Conservation (phyloP, 2,329 filamentous ascomycete genomes). For the Aspergillus sp. region DNA sequence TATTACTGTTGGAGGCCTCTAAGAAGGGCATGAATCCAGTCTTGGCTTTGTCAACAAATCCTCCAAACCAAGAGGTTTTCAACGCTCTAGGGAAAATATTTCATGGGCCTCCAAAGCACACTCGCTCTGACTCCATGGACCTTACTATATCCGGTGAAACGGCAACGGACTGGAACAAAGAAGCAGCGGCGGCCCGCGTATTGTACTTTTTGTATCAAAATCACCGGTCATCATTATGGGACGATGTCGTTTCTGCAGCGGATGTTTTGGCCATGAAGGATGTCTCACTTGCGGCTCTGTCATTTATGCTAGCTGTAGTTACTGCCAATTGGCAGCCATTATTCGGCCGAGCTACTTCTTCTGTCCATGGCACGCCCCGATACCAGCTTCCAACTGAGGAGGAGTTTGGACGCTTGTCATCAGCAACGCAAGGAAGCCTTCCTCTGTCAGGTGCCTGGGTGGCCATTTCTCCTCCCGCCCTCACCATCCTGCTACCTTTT, state of each 20-base stretch:
- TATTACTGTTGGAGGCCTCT: slow-evolving; percentile 49
- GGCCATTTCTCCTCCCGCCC: slow-evolving; percentile 52
- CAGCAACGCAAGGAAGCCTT: slow-evolving; percentile 35
- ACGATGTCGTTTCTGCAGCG: slow-evolving; percentile 53
- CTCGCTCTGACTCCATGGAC: slow-evolving; percentile 28
- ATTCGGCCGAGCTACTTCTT: slow-evolving; percentile 28
- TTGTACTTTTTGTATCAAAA: slow-evolving; percentile 57
- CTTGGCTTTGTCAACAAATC: slow-evolving; percentile 51
- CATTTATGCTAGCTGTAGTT: slow-evolving; percentile 53
- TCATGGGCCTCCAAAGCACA: slow-evolving; percentile 48
- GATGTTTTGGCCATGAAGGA: slow-evolving; percentile 59
- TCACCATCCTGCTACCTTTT: slow-evolving; percentile 55
- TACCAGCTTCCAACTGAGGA: slow-evolving; percentile 44
- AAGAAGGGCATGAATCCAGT: slow-evolving; percentile 45
- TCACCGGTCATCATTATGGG: slow-evolving; percentile 53
- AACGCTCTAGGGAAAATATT: slow-evolving; percentile 57
- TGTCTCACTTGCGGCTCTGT: slow-evolving; percentile 55
- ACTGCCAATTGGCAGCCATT: slow-evolving; percentile 55
- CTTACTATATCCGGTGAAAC: slow-evolving; percentile 33
- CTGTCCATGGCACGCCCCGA: slow-evolving; percentile 22
- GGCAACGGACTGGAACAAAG: slow-evolving; percentile 43
- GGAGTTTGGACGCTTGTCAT: slow-evolving; percentile 36
- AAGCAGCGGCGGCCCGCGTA: slow-evolving; percentile 54
- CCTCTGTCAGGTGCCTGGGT: slow-evolving; percentile 50
- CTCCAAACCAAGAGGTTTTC: slow-evolving; percentile 55